Base-by-base conservation (phyloP, 2,329 filamentous ascomycete genomes). In the Aspergillus costaricaensis region DNA sequence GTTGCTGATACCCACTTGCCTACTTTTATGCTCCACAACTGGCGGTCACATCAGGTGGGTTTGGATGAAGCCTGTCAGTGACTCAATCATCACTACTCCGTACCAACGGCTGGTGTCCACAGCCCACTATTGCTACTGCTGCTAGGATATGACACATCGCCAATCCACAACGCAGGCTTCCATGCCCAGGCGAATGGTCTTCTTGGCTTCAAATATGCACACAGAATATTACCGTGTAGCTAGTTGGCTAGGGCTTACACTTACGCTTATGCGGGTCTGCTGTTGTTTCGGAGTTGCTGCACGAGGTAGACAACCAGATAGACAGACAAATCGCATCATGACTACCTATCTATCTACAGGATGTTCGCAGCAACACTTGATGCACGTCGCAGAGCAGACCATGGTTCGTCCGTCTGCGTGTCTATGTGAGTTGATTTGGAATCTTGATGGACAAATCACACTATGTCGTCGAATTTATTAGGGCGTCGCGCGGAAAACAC, bases 111-210 rank as follows among this genome's bases (percentile, higher is more conserved):
- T 50, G 25, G 32, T 50, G 15, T 14, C 47, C 47, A 17, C 47
- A 32, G 15, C 27, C 47, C 47, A 50, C 47, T 30, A 30, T 3
- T 32, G 25, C 25, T 50, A 32, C 47, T 30, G 17, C 7, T 50
- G 25, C 25, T 50, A 27, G 23, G n/a, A 50, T 50, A 50, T 50
- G 47, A 50, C 47, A 50, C 47, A 50, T 50, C 47, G 47, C 47
- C n/a, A 49, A n/a, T n/a, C 47, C 47, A 32, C 47, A 17, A 12
- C 47, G 15, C 9, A 14, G 32, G 47, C 25, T 10, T 27, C 30
- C 7, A 50, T 30, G n/a, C 25, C 23, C 47, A 50, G 32, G 32
- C 19, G 47, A 23, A 21, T 21, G 15, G 9, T 19, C 41, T 3
- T 10, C 44, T 17, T 15, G 44, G 14, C 12, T 15, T 49, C 6